phyloP scores from a whole-genome alignment of 805 yeast species.

The Pichia manshurica region DNA sequence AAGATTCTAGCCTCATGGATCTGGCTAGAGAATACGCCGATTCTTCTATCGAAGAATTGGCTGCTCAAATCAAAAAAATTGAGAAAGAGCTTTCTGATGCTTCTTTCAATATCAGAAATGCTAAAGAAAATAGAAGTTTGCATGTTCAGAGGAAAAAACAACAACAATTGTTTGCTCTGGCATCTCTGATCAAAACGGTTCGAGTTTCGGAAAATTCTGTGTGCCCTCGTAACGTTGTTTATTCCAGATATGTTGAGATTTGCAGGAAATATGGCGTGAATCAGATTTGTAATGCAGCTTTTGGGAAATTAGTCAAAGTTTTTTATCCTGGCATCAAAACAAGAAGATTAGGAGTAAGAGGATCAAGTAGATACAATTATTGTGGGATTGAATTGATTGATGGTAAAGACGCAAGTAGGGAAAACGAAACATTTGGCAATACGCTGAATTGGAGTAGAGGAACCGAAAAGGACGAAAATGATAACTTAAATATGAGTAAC shows the following conservation, averaged over 20 bases:
- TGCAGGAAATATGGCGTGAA: conserved; percentile 49
- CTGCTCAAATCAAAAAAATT: conserved; percentile 1
- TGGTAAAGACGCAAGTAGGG: background rate
- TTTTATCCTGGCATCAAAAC: conserved; percentile 64
- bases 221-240: conserved; percentile 62
- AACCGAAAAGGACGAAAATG: background rate
- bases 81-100: background rate
- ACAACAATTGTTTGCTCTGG: conserved; percentile 75
- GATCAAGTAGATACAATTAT: conserved; percentile 79
- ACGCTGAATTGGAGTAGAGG: background rate
- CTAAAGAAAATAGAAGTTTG: conserved; percentile 18
- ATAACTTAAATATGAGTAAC: background rate
- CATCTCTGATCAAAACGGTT: conserved; percentile 69
- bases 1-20: conserved; percentile 2
- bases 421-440: background rate
- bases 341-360: conserved; percentile 75
- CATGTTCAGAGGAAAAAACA: conserved; percentile 42
- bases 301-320: conserved; percentile 67
- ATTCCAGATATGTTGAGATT: conserved; percentile 55
- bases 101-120: conserved; percentile 1
- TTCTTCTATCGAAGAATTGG: conserved; percentile 1
- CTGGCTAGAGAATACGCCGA: conserved; percentile 1
- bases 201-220: conserved; percentile 43
- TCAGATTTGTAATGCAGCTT: conserved; percentile 69
- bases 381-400: conserved; percentile 58